These are phyloP conservation scores for Rhexocercosporidium sp. DNA, from an alignment of 2,329 filamentous ascomycete genomes.

Conservation along the genomic window DNA sequence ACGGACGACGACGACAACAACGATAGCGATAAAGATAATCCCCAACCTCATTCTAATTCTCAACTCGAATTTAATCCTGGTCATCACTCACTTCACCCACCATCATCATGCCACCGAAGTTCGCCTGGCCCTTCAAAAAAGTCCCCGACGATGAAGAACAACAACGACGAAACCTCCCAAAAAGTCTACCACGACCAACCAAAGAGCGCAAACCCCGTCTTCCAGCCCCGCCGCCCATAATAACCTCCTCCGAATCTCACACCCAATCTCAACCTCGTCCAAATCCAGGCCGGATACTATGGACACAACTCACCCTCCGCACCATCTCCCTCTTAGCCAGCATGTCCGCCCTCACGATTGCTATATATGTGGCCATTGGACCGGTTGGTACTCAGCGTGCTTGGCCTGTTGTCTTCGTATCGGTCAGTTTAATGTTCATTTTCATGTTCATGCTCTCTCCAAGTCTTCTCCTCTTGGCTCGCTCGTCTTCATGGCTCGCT, in stretches of 20 bases:
- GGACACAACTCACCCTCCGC: not conserved
- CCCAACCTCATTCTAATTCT: not conserved
- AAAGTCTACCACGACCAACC: not conserved
- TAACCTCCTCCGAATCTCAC: not conserved
- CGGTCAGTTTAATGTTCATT: too few relatives aligned
- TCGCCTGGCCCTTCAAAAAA: not conserved
- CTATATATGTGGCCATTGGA: not conserved
- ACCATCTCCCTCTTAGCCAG: not conserved
- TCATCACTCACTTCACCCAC: not conserved
- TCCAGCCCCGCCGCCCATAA: not conserved
- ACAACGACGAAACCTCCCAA: not conserved
- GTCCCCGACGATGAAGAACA: not conserved
- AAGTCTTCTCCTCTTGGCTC: too few relatives aligned
- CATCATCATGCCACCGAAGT: not conserved
- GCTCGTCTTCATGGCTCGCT: too few relatives aligned
- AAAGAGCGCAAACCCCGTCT: not conserved
- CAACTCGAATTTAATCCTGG: too few relatives aligned
- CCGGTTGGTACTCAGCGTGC: not conserved
- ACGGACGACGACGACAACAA: too few relatives aligned
- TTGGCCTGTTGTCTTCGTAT: conserved; percentile 2
- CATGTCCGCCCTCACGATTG: not conserved
- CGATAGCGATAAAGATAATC: not conserved
- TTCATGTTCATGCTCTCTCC: too few relatives aligned
- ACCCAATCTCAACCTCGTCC: not conserved
- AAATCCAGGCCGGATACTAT: not conserved